These are phyloP conservation scores for Paramecium sonneborni DNA, from an alignment of 73 alveolate species.

Conservation along the genomic window DNA sequence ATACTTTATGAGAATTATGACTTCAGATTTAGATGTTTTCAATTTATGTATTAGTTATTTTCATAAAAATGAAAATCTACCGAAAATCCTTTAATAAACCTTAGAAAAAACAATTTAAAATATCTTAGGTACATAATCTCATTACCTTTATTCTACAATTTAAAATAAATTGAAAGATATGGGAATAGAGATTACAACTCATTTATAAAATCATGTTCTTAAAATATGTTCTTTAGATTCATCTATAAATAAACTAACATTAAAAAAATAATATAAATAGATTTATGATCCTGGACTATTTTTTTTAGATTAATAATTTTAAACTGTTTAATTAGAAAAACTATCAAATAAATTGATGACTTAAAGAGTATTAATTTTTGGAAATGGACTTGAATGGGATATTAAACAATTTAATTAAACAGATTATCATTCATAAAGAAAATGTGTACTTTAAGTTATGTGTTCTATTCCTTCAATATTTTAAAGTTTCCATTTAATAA, in stretches of 20 bases:
- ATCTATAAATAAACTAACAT: not conserved
- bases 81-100: not conserved
- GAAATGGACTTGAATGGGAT: not conserved
- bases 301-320: not conserved
- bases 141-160: not conserved
- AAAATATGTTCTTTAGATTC: not conserved
- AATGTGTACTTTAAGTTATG: not conserved
- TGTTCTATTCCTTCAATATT: not conserved
- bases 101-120: not conserved
- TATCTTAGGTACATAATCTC: not conserved
- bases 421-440: not conserved
- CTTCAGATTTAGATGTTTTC: not conserved
- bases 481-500: not conserved
- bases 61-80: not conserved
- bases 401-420: not conserved
- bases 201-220: not conserved
- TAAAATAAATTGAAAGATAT: not conserved
- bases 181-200: not conserved
- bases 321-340: not conserved
- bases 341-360: not conserved
- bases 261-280: not conserved
- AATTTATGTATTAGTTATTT: not conserved
- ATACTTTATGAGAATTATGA: not conserved
- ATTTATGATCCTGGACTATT: not conserved
- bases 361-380: not conserved